Evolutionary conservation across 371 early-diverging fungal genomes (phyloP).

Genomic region (Syncephalastrum racemosum): DNA sequence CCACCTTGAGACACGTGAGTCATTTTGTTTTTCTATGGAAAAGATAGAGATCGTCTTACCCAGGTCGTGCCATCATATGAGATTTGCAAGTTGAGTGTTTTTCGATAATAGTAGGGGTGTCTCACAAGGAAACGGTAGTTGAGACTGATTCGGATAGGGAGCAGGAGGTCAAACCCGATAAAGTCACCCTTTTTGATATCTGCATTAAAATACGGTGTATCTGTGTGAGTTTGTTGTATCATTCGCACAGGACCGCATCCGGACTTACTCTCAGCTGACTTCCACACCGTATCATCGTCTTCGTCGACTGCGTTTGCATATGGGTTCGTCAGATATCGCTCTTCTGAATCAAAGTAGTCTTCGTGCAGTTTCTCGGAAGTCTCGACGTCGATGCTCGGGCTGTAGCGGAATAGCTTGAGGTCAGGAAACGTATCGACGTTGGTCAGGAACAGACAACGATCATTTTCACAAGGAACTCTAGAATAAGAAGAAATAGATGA

Average conservation of each 20-base stretch:
- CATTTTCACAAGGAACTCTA: conserved; percentile 52
- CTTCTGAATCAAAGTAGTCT: conserved; percentile 37
- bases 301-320: conserved; percentile 59
- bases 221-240: conserved; percentile 9
- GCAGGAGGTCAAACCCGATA: conserved; percentile 61
- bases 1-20: conserved; percentile 17
- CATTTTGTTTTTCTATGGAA: background rate
- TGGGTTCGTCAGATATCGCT: conserved; percentile 29
- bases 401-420: conserved; percentile 49
- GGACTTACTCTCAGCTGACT: conserved; percentile 33
- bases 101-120: conserved; percentile 38
- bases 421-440: conserved; percentile 55
- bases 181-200: conserved; percentile 55
- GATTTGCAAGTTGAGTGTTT: conserved; percentile 29
- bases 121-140: conserved; percentile 42
- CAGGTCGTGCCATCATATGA: conserved; percentile 47
- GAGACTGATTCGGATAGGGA: conserved; percentile 51
- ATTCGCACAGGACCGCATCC: conserved; percentile 2
- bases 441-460: conserved; percentile 59
- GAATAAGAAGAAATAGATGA: background rate
- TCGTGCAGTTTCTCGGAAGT: conserved; percentile 47
- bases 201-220: conserved; percentile 5
- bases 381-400: conserved; percentile 47
- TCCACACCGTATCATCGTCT: conserved; percentile 44
- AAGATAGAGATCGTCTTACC: conserved; percentile 23